These are phyloP conservation scores for Novymonas esmeraldas DNA, from an alignment of 208 protist species.

Conservation along the genomic window DNA sequence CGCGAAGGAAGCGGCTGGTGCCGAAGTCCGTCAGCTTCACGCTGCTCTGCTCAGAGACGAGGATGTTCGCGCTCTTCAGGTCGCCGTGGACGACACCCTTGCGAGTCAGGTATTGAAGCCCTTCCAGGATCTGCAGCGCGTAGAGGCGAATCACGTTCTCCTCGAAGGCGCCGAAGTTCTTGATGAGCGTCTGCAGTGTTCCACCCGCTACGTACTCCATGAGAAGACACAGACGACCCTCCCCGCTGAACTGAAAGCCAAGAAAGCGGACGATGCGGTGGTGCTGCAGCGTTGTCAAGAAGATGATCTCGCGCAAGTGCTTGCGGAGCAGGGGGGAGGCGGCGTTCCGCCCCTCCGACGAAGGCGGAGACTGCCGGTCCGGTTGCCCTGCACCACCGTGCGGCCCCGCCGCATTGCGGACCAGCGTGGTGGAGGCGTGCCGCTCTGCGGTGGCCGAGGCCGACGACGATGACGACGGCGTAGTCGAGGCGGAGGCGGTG, in stretches of 20 bases:
- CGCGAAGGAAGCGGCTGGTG: slow-evolving; percentile 48
- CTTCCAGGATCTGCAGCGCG: slow-evolving; percentile 84
- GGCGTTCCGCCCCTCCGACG: background rate
- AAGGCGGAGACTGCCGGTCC: background rate
- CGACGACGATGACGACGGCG: background rate
- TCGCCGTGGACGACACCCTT: slow-evolving; percentile 84
- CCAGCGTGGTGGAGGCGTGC: slow-evolving; percentile 9
- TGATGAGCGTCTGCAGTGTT: slow-evolving; percentile 80
- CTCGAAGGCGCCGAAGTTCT: slow-evolving; percentile 81
- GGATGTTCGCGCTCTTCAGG: slow-evolving; percentile 88
- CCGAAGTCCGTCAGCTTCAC: slow-evolving; percentile 95
- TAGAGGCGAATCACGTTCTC: slow-evolving; percentile 89
- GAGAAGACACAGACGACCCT: slow-evolving; percentile 74
- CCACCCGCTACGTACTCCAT: slow-evolving; percentile 92
- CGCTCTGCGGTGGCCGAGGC: background rate
- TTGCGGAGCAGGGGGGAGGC: slow-evolving; percentile 35
- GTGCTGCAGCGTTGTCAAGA: slow-evolving; percentile 78
- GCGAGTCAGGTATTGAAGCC: slow-evolving; percentile 78
- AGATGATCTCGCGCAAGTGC: slow-evolving; percentile 73
- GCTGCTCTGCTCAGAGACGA: slow-evolving; percentile 72
- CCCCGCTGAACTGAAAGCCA: slow-evolving; percentile 59
- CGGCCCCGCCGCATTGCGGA: background rate
- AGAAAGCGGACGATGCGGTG: slow-evolving; percentile 85
- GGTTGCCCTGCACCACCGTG: background rate
- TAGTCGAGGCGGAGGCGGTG: slow-evolving; percentile 1